Percentiles rank a stretch among this genome's conserved stretches.
Evolutionary conservation across 768 basidiomycete species (phyloP).

Genomic region (Agrocybe pediades): DNA sequence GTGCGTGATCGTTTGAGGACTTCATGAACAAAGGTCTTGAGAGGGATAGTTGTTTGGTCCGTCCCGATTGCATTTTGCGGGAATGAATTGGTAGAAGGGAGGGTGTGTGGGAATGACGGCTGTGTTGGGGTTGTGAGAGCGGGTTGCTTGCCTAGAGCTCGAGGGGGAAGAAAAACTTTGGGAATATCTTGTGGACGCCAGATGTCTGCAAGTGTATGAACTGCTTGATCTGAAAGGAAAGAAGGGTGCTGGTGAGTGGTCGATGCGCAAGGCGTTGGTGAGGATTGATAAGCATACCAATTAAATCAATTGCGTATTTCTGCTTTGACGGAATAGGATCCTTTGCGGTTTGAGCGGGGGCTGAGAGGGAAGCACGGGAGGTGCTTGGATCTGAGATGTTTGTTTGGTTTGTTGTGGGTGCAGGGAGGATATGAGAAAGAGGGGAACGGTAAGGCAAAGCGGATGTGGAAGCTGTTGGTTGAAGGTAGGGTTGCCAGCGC

Average conservation of each 20-base stretch:
- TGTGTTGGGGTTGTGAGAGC: slow-evolving; percentile 16
- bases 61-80: slow-evolving; percentile 17
- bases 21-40: slow-evolving; percentile 84
- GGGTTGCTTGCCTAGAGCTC: slow-evolving; percentile 5
- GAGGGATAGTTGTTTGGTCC: slow-evolving; percentile 50
- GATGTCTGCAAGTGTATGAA: slow-evolving; percentile 75
- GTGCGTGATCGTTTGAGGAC: slow-evolving; percentile 86
- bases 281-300: slow-evolving; percentile 53
- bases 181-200: slow-evolving; percentile 83
- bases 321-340: slow-evolving; percentile 46
- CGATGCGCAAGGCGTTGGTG: background rate
- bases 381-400: slow-evolving; percentile 48
- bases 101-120: slow-evolving; percentile 18
- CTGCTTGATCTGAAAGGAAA: slow-evolving; percentile 64
- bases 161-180: slow-evolving; percentile 35
- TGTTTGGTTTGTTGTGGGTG: slow-evolving; percentile 56
- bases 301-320: slow-evolving; percentile 67
- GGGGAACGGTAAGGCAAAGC: slow-evolving; percentile 41
- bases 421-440: slow-evolving; percentile 61
- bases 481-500: slow-evolving; percentile 82
- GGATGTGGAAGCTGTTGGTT: slow-evolving; percentile 39
- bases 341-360: slow-evolving; percentile 30
- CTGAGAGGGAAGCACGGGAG: no score
- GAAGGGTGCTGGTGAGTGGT: background rate
- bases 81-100: background rate